Conservation (phyloP, 768 basidiomycete genomes). For the Atractiella rhizophila region DNA sequence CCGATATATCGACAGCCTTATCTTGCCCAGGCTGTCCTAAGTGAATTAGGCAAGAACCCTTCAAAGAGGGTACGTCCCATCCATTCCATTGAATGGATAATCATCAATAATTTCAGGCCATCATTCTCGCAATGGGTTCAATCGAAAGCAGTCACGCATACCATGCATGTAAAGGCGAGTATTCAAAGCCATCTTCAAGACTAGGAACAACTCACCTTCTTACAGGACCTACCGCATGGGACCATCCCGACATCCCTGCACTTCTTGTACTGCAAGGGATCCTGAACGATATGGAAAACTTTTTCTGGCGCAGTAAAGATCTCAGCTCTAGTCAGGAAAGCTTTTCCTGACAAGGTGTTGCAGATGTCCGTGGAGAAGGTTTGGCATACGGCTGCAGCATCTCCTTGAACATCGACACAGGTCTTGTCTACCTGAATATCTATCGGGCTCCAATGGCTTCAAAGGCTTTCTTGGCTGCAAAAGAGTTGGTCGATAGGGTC, state of each 20-base stretch:
- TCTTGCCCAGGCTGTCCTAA: conserved; percentile 43
- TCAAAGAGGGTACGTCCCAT: conserved; percentile 33
- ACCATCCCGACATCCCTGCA: conserved; percentile 62
- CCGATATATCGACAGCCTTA: conserved; percentile 39
- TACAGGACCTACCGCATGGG: conserved; percentile 10
- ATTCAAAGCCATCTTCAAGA: conserved; percentile 29
- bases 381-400: conserved; percentile 35
- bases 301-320: conserved; percentile 44
- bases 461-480: conserved; percentile 54
- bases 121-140: conserved; percentile 67
- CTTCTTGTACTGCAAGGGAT: conserved; percentile 60
- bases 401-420: conserved; percentile 13
- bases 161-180: conserved; percentile 53
- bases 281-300: conserved; percentile 79
- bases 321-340: neutral
- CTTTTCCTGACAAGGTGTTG: conserved; percentile 12
- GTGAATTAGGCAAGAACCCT: conserved; percentile 45
- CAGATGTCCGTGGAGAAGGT: conserved; percentile 69
- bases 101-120: conserved; percentile 29
- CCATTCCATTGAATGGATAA: conserved; percentile 2
- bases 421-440: conserved; percentile 8
- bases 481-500: conserved; percentile 48
- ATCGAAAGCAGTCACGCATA: conserved; percentile 77
- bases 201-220: neutral
- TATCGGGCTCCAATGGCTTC: conserved; percentile 36